Evolutionary conservation across 768 basidiomycete genomes (phyloP), one percentile per base, ranked within the genome.

Genomic region (Suillus placidus): DNA sequence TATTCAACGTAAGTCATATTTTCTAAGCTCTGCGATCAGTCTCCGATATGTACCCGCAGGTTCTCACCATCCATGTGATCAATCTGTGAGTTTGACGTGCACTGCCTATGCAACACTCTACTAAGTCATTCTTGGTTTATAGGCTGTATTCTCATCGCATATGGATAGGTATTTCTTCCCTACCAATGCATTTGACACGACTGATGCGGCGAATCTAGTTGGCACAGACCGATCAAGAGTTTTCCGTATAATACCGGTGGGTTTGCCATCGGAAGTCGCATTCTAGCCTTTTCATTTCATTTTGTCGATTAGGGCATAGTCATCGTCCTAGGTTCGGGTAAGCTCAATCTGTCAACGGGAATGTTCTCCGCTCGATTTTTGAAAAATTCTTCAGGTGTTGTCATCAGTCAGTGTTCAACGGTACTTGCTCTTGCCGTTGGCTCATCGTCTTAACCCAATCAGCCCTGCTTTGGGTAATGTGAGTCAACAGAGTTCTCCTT

Each of bases 61-160:
- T 38, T 40, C 9, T 61, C 18, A 60, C 16, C 8, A 4, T 61
- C 20, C n/a, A 40, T 32, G 6, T 6, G 5, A n/a, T 63, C 9
- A 37, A 63, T 61, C 6, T 61, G 57, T 61, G 37, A 40, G 26
- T 61, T 42, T 34, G 14, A 14, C 14, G 56, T 23, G 12, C 12
- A 38, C 12, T 14, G 37, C 6, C 16, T 40, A 26, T 57, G 23
- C 8, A 42, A 32, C 38, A 34, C 6, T 30, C 5, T 34, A 16
- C 12, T 63, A 13, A 57, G 7, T 18, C 26, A 10, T 32, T 58
- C 9, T n/a, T 30, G 26, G 26, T 32, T 14, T 1, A n/a, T n/a
- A 61, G 62, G 20, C 16, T 61, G 18, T 61, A 63, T 32, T 35
- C 5, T 13, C 35, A 63, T 10, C 62, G 58, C 20, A 56, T 63